Conservation (phyloP, 176 grass and related monocot genomes). For the Phoenix roebelenii region DNA sequence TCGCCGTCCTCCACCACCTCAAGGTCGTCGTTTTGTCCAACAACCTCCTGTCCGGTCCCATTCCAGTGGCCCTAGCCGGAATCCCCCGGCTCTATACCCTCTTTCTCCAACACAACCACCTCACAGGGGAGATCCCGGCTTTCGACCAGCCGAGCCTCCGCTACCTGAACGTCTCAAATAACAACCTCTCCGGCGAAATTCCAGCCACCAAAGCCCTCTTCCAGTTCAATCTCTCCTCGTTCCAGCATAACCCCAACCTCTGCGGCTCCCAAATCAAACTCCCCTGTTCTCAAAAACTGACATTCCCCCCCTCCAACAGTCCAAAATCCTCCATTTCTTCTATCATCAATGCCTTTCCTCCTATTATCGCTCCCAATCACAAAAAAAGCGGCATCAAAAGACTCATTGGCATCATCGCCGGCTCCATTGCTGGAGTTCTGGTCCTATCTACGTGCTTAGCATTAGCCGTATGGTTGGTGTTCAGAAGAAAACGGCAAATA, state of each 20-base stretch:
- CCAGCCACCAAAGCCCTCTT: conserved; percentile 35
- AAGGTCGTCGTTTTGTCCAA: conserved; percentile 64
- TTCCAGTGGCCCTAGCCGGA: conserved; percentile 36
- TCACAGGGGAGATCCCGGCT: conserved; percentile 44
- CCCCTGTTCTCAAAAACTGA: conserved; percentile 14
- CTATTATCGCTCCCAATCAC: conserved; percentile 1
- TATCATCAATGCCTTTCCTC: conserved; percentile 38
- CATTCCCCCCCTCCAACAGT: not conserved
- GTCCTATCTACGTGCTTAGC: conserved; percentile 29
- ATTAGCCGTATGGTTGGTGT: conserved; percentile 23
- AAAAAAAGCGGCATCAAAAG: conserved; percentile 20
- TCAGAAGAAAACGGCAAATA: conserved; percentile 36
- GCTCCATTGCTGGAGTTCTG: conserved; percentile 37
- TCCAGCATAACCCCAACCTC: conserved; percentile 39
- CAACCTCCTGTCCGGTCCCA: conserved; percentile 54
- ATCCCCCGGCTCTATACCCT: conserved; percentile 50
- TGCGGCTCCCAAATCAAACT: conserved; percentile 52
- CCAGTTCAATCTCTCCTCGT: conserved; percentile 60
- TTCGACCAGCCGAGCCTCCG: conserved; percentile 49
- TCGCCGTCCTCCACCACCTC: conserved; percentile 57
- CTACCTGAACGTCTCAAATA: conserved; percentile 51
- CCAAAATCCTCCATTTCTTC: conserved; percentile 26
- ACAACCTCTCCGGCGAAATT: conserved; percentile 59
- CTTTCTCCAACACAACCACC: conserved; percentile 47
- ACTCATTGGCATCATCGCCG: conserved; percentile 38